Evolutionary conservation across 2,329 filamentous ascomycete species (phyloP).

Genomic region (Fusarium sp.): DNA sequence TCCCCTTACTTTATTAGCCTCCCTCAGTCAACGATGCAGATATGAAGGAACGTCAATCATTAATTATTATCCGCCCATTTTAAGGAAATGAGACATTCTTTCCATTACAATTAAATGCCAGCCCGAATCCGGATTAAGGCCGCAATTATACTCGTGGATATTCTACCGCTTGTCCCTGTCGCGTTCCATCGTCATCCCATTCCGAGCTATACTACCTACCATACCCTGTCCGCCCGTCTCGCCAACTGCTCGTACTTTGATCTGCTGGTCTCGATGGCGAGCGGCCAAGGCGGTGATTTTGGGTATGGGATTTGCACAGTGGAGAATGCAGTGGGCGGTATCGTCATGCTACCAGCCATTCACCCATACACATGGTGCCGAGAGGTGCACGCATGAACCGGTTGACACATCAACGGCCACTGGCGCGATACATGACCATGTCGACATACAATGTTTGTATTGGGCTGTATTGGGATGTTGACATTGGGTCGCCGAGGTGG

Average conservation of each 20-base stretch:
- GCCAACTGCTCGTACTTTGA: background rate
- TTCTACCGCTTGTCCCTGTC: conserved; percentile 1
- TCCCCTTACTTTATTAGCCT: conserved; percentile 40
- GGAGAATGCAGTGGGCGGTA: conserved; percentile 30
- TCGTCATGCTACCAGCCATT: conserved; percentile 28
- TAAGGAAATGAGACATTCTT: conserved; percentile 35
- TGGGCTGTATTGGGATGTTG: conserved; percentile 21
- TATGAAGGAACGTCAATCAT: conserved; percentile 40
- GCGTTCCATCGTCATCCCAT: conserved; percentile 15
- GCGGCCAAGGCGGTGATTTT: conserved; percentile 39
- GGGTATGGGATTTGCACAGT: conserved; percentile 33
- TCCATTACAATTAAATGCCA: conserved; percentile 26
- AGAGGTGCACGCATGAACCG: conserved; percentile 28
- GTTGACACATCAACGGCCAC: conserved; percentile 44
- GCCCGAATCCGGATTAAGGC: conserved; percentile 29
- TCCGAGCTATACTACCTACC: conserved; percentile 17
- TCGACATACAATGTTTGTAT: conserved; percentile 11
- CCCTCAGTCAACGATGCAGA: conserved; percentile 33
- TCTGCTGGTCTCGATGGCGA: conserved; percentile 34
- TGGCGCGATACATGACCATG: conserved; percentile 11
- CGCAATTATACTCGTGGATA: conserved; percentile 17
- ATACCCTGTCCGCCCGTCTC: conserved; percentile 5
- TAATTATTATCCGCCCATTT: conserved; percentile 17
- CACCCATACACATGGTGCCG: conserved; percentile 10
- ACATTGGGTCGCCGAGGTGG: conserved; percentile 9